These are phyloP conservation scores for Funneliformis geosporum DNA, from an alignment of 192 early-diverging fungal species.

Conservation along the genomic window DNA sequence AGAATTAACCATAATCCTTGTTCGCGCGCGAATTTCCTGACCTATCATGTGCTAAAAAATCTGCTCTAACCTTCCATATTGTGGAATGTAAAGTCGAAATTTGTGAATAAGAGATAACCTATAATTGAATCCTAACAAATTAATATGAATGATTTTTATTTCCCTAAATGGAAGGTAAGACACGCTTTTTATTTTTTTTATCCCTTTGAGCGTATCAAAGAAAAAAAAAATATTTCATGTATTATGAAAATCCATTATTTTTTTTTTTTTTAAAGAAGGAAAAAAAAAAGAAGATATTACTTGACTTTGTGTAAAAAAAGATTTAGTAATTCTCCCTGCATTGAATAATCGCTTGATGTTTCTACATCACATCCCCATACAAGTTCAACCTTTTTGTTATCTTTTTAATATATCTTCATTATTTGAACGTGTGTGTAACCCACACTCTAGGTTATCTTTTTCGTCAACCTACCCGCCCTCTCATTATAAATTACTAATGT, in stretches of 20 bases:
- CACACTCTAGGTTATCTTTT: conserved; percentile 1
- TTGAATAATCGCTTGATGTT: not conserved
- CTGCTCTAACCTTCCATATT: not conserved
- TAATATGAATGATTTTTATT: not conserved
- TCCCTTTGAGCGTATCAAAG: not conserved
- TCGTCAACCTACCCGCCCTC: not conserved
- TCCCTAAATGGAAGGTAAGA: not conserved
- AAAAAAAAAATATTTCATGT: not conserved
- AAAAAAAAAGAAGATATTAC: not conserved
- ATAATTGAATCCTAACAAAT: not conserved
- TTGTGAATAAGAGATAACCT: not conserved
- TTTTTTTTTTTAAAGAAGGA: too few species aligned
- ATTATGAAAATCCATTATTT: not conserved
- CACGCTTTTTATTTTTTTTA: not conserved
- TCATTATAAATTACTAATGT: not conserved
- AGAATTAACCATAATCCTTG: not conserved
- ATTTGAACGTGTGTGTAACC: not conserved
- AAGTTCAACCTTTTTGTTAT: not conserved
- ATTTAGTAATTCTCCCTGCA: not conserved
- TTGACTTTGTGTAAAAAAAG: not conserved
- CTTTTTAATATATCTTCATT: not conserved
- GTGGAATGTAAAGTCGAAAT: not conserved
- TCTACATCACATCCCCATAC: not conserved
- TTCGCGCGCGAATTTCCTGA: not conserved
- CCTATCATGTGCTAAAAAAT: not conserved